Percentiles rank a stretch among this genome's conserved stretches.
These are phyloP conservation scores for Lipomyces sp. DNA, from an alignment of 805 yeast genomes.

Conservation along the genomic window DNA sequence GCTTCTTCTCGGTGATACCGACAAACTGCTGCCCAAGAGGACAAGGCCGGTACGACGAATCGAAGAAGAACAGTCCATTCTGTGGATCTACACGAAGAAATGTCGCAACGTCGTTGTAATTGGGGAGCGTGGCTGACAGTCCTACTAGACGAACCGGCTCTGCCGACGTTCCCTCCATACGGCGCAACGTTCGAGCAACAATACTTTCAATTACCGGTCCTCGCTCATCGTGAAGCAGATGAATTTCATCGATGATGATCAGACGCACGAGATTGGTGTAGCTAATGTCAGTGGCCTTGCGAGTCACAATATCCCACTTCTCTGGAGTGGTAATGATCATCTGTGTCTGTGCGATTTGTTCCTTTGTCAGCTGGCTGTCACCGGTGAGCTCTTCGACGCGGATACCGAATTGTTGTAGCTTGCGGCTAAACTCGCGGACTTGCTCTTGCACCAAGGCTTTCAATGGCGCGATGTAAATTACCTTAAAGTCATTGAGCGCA, in stretches of 20 bases:
- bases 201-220: constrained; percentile 58
- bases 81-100: constrained; percentile 67
- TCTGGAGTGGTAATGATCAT: constrained; percentile 67
- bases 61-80: constrained; percentile 75
- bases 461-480: constrained; percentile 62
- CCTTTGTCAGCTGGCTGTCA: constrained; percentile 56
- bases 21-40: constrained; percentile 50
- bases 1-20: constrained; percentile 50
- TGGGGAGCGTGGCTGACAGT: constrained; percentile 60
- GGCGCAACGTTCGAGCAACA: constrained; percentile 57
- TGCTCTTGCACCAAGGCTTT: constrained; percentile 62
- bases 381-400: constrained; percentile 60
- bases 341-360: constrained; percentile 53
- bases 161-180: constrained; percentile 77
- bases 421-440: constrained; percentile 53
- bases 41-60: constrained; percentile 57
- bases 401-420: constrained; percentile 50
- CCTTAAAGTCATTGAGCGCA: constrained; percentile 38
- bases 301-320: constrained; percentile 63
- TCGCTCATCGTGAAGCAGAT: constrained; percentile 52
- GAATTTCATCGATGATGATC: constrained; percentile 56
- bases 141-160: constrained; percentile 53
- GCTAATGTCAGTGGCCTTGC: constrained; percentile 59
- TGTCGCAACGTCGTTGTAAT: constrained; percentile 56
- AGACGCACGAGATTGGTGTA: constrained; percentile 58